These are phyloP conservation scores for Areca catechu DNA, from an alignment of 176 grass and related monocot genomes.

Conservation along the genomic window DNA sequence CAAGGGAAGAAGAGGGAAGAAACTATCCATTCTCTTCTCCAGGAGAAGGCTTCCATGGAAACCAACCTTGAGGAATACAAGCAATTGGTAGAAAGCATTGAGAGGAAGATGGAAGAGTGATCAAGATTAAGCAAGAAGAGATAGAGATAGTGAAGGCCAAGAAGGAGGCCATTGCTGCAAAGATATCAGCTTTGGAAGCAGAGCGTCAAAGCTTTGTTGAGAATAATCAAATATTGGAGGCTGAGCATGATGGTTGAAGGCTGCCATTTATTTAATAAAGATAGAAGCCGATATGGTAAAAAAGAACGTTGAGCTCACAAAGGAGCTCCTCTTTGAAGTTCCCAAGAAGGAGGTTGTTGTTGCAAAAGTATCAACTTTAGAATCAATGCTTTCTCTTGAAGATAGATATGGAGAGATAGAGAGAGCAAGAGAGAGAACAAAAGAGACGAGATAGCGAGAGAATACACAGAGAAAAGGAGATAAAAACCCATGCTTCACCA, in stretches of 20 bases:
- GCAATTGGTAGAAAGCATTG: neutral
- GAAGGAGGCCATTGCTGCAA: slow-evolving; percentile 21
- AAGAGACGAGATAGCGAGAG: no score
- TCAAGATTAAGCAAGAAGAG: slow-evolving; percentile 25
- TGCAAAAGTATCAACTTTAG: no score
- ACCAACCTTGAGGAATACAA: slow-evolving; percentile 18
- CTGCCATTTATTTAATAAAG: slow-evolving; percentile 2
- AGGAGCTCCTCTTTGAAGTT: no score
- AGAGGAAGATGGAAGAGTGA: slow-evolving; percentile 12
- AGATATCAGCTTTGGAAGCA: slow-evolving; percentile 10
- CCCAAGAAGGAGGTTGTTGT: no score
- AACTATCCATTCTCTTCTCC: neutral
- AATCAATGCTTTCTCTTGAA: no score
- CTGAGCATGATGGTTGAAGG: slow-evolving; percentile 16
- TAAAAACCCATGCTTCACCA: no score
- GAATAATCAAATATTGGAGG: slow-evolving; percentile 21
- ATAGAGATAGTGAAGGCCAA: slow-evolving; percentile 23
- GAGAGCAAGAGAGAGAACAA: no score
- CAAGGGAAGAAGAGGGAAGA: slow-evolving; percentile 19
- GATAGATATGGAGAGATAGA: no score
- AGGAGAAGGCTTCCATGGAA: slow-evolving; percentile 23
- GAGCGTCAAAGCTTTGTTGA: slow-evolving; percentile 3
- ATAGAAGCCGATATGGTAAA: no score
- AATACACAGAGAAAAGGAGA: no score
- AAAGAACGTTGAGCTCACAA: no score